Evolutionary conservation across 768 basidiomycete genomes (phyloP), one percentile per base, ranked within the genome.

Genomic region (Coprinellus aureogranulatus): DNA sequence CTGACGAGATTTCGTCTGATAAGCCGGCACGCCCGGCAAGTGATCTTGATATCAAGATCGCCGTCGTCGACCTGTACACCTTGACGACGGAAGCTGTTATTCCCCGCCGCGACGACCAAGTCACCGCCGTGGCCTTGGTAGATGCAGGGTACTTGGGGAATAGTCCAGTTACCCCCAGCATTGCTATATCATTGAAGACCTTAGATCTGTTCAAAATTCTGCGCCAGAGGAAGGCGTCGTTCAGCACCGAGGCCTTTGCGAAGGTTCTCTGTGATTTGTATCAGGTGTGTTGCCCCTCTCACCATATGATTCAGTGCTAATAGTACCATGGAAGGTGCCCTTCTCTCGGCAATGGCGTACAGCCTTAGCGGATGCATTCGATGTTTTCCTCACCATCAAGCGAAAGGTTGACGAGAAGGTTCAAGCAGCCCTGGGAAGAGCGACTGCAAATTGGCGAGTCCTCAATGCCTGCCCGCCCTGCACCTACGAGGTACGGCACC

Each of bases 211-310:
- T 26, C 12, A 50, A 50, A n/a, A 30, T 30, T 34, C 9, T 50
- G 3, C 49, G 49, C 12, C 28, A 50, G 22, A 4, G 49, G 18
- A 50, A 34, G 28, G 6, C 46, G 12, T 48, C 46, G 46, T 60
- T 74, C 4, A 53, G 66, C 1, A 61, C 67, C 12, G 61, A 74
- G 48, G 60, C 67, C 3, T 70, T 72, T 46, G 53, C 66, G 20
- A 71, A 70, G 44, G 56, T 57, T 0, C 57, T 75, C 0, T 72
- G 68, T 40, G 68, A 74, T 53, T 30, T 72, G 20, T 68, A 75
- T 23, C 37, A 60, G 18, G 53, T 62, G 0, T 60, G 20, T 44
- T 44, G 41, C 41, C 23, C 25, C 28, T 10, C 18, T 8, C 4
- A 31, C 14, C 8, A 28, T 30, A 20, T 34, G 5, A 4, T 8